Conservation (phyloP, 192 early-diverging fungal species). For the Neocallimastix lanati region DNA sequence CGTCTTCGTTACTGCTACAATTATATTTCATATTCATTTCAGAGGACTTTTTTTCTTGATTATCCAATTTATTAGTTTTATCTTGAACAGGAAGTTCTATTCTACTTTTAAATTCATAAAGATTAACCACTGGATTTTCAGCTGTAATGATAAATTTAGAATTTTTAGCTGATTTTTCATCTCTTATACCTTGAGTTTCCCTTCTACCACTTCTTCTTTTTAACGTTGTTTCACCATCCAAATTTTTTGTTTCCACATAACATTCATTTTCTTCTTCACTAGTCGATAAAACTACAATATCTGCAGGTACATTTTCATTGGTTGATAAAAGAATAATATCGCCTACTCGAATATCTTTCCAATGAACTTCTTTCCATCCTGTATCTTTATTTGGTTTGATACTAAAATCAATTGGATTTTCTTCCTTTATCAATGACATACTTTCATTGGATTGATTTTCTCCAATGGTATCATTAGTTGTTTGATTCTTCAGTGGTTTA, state of each 20-base stretch:
- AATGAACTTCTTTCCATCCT: conserved; percentile 14
- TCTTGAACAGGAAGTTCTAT: conserved; percentile 1
- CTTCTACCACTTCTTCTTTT: conserved; percentile 60
- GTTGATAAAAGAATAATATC: conserved; percentile 71
- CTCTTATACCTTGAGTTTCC: conserved; percentile 39
- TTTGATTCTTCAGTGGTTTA: no score
- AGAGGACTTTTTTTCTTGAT: no score
- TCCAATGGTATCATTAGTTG: no score
- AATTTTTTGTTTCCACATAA: no score
- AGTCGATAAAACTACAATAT: conserved; percentile 68
- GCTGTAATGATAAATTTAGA: conserved; percentile 53
- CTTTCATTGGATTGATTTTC: no score
- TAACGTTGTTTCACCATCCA: conserved; percentile 96
- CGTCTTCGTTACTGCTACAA: not conserved
- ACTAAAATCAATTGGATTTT: no score
- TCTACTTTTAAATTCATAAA: conserved; percentile 77
- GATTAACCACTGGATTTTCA: conserved; percentile 70
- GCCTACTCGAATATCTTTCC: conserved; percentile 74
- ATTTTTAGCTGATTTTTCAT: conserved; percentile 18
- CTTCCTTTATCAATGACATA: no score
- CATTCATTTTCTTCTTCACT: conserved; percentile 71
- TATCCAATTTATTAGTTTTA: not conserved
- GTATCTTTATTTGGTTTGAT: not conserved
- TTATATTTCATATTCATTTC: not conserved
- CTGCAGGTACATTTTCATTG: conserved; percentile 77